Base-by-base conservation (phyloP, 306 rosid genomes). In the Senna tora region DNA sequence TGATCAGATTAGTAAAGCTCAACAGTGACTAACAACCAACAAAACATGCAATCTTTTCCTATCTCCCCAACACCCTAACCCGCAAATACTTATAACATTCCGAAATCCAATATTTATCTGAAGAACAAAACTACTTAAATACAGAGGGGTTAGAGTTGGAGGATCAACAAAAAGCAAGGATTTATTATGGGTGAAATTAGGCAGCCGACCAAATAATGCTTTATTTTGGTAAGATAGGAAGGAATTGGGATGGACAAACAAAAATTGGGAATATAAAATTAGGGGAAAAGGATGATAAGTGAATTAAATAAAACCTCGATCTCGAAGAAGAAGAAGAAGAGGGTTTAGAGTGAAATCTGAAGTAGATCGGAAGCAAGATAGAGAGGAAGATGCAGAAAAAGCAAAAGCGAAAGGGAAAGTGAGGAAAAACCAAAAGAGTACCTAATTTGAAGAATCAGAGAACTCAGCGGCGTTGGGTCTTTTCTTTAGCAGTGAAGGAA, bases 301-400 rank as follows among this genome's bases (percentile, higher is more conserved):
- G 45, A 82, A 82, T 69, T 77, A 82, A 75, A 78, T 12, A 79
- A 82, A 87, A 73, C 33, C 66, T 55, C 75, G 97, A 91, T 93
- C 89, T 87, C 71, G 75, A 78, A 21, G 58, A 69, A 69, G 68
- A n/a, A n/a, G n/a, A n/a, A n/a, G n/a, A 84, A 75, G 64, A 63
- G 9, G 71, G 81, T 41, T 47, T 69, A 16, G 57, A 28, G 79
- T 28, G 60, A 74, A 83, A 87, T 67, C 83, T 82, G 76, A 82
- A 77, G 82, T 85, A 86, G 97, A 93, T 93, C 96, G 73, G 72
- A 56, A 73, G 73, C 58, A 74, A 83, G 71, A 82, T 53, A 77
- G 75, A 80, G 67, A 81, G 82, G 83, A 68, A 84, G 85, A 79
- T 79, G 84, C 75, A 36, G 73, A 33, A 79, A 84, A 73, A 58